phyloP scores from a whole-genome alignment of 179 eudicot genomes.

The Gypsophila paniculata region DNA sequence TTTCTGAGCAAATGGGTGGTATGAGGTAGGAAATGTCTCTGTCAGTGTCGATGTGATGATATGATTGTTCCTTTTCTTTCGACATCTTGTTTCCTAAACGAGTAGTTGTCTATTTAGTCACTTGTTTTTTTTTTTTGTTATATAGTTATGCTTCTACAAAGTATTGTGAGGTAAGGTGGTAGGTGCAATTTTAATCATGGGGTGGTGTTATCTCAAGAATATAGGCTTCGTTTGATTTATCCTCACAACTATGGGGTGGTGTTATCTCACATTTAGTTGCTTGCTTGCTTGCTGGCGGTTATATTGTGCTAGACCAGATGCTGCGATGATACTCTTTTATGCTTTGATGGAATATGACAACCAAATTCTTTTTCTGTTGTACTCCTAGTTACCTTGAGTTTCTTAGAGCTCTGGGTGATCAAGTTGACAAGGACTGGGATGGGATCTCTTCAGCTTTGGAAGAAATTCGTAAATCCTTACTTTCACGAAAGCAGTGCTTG shows the following conservation, averaged over 20 bases:
- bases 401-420: slow-evolving; percentile 58
- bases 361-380: slow-evolving; percentile 17
- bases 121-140: neutral
- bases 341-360: slow-evolving; percentile 15
- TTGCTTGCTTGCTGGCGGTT: neutral
- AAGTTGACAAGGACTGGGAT: slow-evolving; percentile 76
- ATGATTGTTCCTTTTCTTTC: neutral
- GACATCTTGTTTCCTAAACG: neutral
- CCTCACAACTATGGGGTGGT: neutral
- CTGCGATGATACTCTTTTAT: neutral
- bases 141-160: neutral
- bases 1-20: slow-evolving; percentile 90
- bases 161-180: neutral
- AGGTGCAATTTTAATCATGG: neutral
- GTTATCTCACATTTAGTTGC: neutral
- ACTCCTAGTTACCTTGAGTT: slow-evolving; percentile 75
- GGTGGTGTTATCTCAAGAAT: neutral
- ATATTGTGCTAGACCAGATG: neutral
- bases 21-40: slow-evolving; percentile 44
- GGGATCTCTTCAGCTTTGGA: slow-evolving; percentile 76
- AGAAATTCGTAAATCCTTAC: slow-evolving; percentile 72
- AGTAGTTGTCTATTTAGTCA: neutral
- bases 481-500: slow-evolving; percentile 74
- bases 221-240: slow-evolving; percentile 2
- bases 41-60: neutral